phyloP scores from a whole-genome alignment of 2,329 filamentous ascomycete genomes.

The Aspergillus ustus region DNA sequence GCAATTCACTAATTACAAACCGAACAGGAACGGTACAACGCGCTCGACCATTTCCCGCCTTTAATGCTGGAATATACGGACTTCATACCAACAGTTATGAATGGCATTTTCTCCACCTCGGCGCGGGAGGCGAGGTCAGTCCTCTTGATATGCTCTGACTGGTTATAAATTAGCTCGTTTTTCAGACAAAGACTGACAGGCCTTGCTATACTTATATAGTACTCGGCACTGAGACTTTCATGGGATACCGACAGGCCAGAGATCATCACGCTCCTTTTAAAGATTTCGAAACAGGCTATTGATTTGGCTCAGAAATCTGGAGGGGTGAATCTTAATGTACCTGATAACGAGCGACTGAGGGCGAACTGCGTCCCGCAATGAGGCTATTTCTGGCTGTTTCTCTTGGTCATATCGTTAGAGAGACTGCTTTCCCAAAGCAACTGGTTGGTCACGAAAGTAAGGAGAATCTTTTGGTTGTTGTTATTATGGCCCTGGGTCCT shows the following conservation, averaged over 20 bases:
- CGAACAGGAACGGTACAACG: background rate
- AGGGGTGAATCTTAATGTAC: background rate
- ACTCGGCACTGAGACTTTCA: background rate
- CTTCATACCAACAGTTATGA: background rate
- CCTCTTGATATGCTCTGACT: background rate
- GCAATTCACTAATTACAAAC: background rate
- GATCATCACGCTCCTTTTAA: background rate
- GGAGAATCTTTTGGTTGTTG: background rate
- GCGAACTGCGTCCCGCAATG: background rate
- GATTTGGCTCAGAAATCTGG: background rate
- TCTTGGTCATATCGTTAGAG: background rate
- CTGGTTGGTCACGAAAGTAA: background rate
- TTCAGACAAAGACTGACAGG: background rate
- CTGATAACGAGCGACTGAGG: background rate
- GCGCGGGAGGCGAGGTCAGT: background rate
- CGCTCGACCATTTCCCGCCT: background rate
- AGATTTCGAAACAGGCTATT: background rate
- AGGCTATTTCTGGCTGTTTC: background rate
- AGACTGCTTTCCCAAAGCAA: background rate
- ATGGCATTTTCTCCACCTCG: background rate
- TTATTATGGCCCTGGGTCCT: background rate
- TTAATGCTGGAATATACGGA: background rate
- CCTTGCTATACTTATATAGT: background rate
- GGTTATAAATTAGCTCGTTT: background rate
- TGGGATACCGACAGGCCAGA: background rate